Conservation (phyloP, 192 early-diverging fungal species). For the Backusella tarrabulga region DNA sequence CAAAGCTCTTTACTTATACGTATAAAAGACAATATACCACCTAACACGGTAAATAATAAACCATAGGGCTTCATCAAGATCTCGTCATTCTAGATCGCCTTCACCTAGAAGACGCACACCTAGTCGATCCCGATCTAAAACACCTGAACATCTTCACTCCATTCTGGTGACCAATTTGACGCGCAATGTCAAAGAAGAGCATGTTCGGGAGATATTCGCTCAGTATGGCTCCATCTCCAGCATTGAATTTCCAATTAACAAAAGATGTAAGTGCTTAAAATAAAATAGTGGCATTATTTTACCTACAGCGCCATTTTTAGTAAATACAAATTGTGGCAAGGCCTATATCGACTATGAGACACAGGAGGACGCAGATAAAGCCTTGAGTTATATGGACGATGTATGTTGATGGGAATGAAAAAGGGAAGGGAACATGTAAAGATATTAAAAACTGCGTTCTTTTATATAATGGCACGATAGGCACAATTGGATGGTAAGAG, state of each 20-base stretch:
- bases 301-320: not conserved
- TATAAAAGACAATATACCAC: too few species aligned
- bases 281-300: too few species aligned
- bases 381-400: constrained; percentile 46
- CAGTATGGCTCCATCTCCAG: constrained; percentile 30
- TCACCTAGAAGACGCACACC: constrained; percentile 24
- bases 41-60: not conserved
- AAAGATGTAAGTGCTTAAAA: constrained; percentile 29
- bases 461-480: constrained; percentile 14
- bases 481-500: constrained; percentile 46
- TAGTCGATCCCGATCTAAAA: constrained; percentile 25
- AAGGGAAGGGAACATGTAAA: not conserved
- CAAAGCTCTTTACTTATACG: not conserved
- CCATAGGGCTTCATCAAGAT: constrained; percentile 21
- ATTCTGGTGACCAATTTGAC: constrained; percentile 38
- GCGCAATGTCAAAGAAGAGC: constrained; percentile 42
- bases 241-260: constrained; percentile 38
- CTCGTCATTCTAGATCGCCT: constrained; percentile 27
- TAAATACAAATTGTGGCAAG: constrained; percentile 37
- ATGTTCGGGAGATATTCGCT: constrained; percentile 43
- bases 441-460: not conserved
- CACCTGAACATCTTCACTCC: constrained; percentile 1
- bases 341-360: constrained; percentile 44
- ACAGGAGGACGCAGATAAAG: constrained; percentile 40
- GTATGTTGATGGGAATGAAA: constrained; percentile 20